phyloP scores from a whole-genome alignment of 495 filamentous ascomycete species.

The Xylaria intraflava region DNA sequence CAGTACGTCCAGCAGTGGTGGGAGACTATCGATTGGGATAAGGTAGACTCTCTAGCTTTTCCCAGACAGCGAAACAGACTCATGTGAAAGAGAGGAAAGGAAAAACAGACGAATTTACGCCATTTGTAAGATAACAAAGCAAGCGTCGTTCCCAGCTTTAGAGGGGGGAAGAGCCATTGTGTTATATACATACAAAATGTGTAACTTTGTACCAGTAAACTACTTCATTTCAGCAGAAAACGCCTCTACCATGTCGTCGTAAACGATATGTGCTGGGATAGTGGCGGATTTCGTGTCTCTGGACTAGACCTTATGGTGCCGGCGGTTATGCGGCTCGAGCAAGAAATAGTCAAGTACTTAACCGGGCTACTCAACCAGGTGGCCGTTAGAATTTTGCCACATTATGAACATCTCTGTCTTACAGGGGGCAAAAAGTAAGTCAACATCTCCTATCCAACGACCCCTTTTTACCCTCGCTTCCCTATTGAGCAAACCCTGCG shows the following conservation, averaged over 20 bases:
- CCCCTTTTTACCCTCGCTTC: too few relatives aligned
- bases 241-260: neutral
- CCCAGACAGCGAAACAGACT: neutral
- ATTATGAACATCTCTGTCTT: too few relatives aligned
- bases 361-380: too few relatives aligned
- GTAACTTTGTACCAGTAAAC: constrained; percentile 7
- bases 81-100: neutral
- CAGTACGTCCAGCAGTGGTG: constrained; percentile 77
- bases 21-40: constrained; percentile 76
- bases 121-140: constrained; percentile 24
- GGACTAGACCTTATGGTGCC: too few relatives aligned
- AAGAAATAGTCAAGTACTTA: too few relatives aligned
- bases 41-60: constrained; percentile 43
- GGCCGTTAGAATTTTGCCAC: too few relatives aligned
- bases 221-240: neutral
- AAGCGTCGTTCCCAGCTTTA: neutral
- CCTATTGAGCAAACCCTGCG: too few relatives aligned
- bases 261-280: too few relatives aligned
- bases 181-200: constrained; percentile 9
- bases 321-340: too few relatives aligned
- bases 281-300: too few relatives aligned
- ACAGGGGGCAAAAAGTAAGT: too few relatives aligned
- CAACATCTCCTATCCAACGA: too few relatives aligned
- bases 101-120: neutral
- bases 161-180: constrained; percentile 1